Base-by-base conservation (phyloP, 2,329 filamentous ascomycete genomes). In the Lecanicillium sp. region DNA sequence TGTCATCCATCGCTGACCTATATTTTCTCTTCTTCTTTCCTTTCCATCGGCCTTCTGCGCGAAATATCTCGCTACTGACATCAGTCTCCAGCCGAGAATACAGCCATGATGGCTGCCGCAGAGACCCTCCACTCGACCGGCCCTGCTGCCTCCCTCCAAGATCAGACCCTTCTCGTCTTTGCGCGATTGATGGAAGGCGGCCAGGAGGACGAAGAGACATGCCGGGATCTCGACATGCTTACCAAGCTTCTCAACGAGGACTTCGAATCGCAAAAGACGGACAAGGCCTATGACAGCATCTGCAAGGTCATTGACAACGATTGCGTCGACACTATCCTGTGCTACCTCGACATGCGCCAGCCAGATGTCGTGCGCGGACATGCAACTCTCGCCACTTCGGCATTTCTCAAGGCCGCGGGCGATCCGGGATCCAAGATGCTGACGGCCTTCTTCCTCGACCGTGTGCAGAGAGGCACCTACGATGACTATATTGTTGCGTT, bases 401-500 rank as follows among this genome's bases (percentile, higher is more conserved):
- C 90, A 49, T 85, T 92, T 52, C 73, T 95, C 44, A 84, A 90
- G 57, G 78, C 81, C 19, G 79, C 84, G 3, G 78, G 78, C 38
- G 76, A 89, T 11, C 71, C 75, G 6, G 86, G 87, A 4, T 72
- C 79, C 47, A 70, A 77, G 47, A 74, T 80, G 47, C 75, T 95
- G 35, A 75, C 76, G 5, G 73, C 74, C 5, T 90, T 92, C 57
- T 84, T 95, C 56, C 80, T 80, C 38, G 68, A 75, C 13, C 78
- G 82, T 38, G 70, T 94, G 13, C 65, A 74, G 48, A 79, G 82
- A 46, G 80, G 80, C 37, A 90, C 83, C 17, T 85, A 88, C 46
- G 89, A 95, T 52, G 86, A 94, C 59, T 78, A 94, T 48, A 86
- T 95, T 39, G 71, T 92, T 35, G 89, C 89, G 5, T 96, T 95